Conservation (phyloP, 2,329 filamentous ascomycete genomes). For the Diaporthe batatas region DNA sequence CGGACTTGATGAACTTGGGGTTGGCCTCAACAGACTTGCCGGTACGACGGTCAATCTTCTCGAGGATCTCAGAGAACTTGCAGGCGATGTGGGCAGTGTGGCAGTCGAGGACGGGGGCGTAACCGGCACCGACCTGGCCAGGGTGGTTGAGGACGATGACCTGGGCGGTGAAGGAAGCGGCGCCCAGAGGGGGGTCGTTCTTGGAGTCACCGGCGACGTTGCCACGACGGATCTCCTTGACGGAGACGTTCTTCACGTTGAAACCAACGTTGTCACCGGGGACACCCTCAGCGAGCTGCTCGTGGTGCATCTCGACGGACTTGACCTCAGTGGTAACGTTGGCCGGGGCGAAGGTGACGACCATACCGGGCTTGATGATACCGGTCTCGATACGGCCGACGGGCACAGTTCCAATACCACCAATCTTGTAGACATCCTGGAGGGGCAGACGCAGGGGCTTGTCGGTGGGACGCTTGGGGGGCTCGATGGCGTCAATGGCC, state of each 20-base stretch:
- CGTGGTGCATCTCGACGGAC: constrained; percentile 99
- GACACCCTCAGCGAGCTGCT: constrained; percentile 94
- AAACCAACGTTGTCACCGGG: constrained; percentile 99
- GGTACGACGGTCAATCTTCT: constrained; percentile 99
- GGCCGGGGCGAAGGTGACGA: constrained; percentile 98
- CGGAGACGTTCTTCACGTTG: constrained; percentile 99
- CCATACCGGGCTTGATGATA: constrained; percentile 90
- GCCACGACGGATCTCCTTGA: constrained; percentile 99
- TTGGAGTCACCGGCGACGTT: constrained; percentile 99
- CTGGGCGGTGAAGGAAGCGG: constrained; percentile 98
- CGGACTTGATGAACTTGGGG: constrained; percentile 99
- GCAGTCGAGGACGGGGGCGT: constrained; percentile 99
- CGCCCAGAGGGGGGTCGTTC: constrained; percentile 94
- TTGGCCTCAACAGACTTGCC: constrained; percentile 92
- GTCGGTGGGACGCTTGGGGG: constrained; percentile 92
- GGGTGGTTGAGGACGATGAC: constrained; percentile 99
- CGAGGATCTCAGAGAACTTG: constrained; percentile 99
- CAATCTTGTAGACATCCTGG: constrained; percentile 99
- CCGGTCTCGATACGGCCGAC: constrained; percentile 99
- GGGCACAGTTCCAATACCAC: constrained; percentile 99
- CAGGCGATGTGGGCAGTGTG: constrained; percentile 99
- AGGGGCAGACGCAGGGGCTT: constrained; percentile 99
- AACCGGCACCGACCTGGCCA: constrained; percentile 98
- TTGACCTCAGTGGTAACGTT: constrained; percentile 99
- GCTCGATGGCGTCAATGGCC: constrained; percentile 97